phyloP scores from a whole-genome alignment of 352 stramenopile species.

The Pythium coloratum region DNA sequence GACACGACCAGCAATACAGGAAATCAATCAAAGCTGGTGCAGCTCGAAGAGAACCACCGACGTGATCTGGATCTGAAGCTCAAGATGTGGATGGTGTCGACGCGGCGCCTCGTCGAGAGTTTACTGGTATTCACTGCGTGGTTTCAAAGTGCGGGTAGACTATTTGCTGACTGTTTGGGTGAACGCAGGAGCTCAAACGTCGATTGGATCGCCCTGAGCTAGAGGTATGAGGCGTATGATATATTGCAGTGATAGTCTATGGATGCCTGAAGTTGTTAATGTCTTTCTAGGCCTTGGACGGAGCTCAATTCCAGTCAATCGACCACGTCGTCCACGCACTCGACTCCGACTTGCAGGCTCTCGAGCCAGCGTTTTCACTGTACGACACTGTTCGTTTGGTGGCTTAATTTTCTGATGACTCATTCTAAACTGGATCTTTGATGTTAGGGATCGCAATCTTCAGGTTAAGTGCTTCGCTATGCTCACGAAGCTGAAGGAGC shows the following conservation, averaged over 20 bases:
- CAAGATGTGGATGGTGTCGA: conserved; percentile 30
- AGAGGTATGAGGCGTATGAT: neutral
- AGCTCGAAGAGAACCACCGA: neutral
- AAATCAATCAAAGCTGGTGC: neutral
- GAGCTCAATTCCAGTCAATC: conserved; percentile 19
- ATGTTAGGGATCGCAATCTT: conserved; percentile 21
- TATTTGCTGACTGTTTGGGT: neutral
- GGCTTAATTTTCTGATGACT: neutral
- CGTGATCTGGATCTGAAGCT: conserved; percentile 5
- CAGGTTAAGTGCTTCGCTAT: conserved; percentile 24
- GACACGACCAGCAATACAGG: neutral
- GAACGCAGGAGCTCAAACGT: conserved; percentile 16
- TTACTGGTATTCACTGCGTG: conserved; percentile 10
- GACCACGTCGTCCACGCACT: conserved; percentile 10
- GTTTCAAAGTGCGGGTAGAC: neutral
- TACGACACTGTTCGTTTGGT: neutral
- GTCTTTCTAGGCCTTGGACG: conserved; percentile 14
- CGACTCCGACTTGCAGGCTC: conserved; percentile 6
- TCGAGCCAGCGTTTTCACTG: conserved; percentile 21
- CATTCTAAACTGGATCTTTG: neutral
- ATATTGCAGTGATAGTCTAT: too few relatives aligned
- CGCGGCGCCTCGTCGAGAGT: conserved; percentile 24
- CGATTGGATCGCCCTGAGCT: conserved; percentile 20
- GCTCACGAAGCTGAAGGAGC: conserved; percentile 17
- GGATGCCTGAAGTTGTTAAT: neutral